phyloP scores from a whole-genome alignment of 1,139 yeast genomes.

The Taphrina sp. region DNA sequence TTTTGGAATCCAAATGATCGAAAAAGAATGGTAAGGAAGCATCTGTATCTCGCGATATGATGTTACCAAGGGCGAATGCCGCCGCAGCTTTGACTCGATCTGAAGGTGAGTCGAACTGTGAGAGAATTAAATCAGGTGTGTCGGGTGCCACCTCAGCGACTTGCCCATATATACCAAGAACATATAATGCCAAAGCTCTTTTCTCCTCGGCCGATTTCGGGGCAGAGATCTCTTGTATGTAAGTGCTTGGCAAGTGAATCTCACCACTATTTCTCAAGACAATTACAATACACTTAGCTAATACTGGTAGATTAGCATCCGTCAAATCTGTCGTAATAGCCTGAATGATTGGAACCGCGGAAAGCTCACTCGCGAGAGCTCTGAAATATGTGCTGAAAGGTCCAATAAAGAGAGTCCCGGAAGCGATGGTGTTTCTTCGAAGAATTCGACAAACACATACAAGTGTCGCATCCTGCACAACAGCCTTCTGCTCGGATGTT shows the following conservation, averaged over 20 bases:
- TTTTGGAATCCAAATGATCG: conserved; percentile 43
- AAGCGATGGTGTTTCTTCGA: too few species aligned
- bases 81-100: conserved; percentile 51
- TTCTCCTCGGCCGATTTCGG: conserved; percentile 23
- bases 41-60: conserved; percentile 48
- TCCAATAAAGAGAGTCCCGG: too few species aligned
- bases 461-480: too few species aligned
- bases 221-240: conserved; percentile 3
- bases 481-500: not conserved
- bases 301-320: not conserved
- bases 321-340: not conserved
- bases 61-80: conserved; percentile 56
- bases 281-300: not conserved
- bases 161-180: conserved; percentile 22
- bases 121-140: conserved; percentile 43
- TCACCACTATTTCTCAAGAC: not conserved
- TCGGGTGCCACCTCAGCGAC: conserved; percentile 37
- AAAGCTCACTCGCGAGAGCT: not conserved
- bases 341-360: not conserved
- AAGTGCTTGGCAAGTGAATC: not conserved
- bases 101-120: conserved; percentile 34
- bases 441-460: too few species aligned
- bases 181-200: conserved; percentile 11
- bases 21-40: conserved; percentile 47
- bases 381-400: too few species aligned